Evolutionary conservation across 257 asterid species (phyloP), one percentile per base, ranked within the genome.

Genomic region (Datura wrightii): DNA sequence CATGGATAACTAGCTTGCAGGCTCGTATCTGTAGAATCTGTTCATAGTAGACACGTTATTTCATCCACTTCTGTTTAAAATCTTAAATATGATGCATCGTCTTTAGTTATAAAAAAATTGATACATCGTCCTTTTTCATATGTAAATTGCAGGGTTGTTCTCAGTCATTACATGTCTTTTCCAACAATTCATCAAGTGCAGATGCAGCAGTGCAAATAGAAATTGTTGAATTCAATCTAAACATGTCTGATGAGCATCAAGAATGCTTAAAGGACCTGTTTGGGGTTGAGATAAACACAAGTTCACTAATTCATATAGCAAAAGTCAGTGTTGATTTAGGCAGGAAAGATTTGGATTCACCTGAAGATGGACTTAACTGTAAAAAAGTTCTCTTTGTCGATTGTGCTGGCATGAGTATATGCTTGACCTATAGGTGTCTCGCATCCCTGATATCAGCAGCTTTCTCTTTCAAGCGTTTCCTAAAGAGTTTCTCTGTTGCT

Each of bases 221-320:
- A 91, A 95, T 95, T 82, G 98, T 97, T 82, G 99, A 97, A 89
- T 88, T 94, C 76, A 97, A 95, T 91, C 87, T 97, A 84, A 95
- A 95, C 87, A 89, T 92, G 95, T 94, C 98, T 87, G 99, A 97
- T 90, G 99, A 95, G 89, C 94, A 97, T 89, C 99, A 93, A 88
- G 99, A 94, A 83, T 93, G 97, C 93, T 86, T 93, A 90, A 95
- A 95, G 87, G 98, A 95, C 91, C 92, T 93, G 87, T 92, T 92
- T 83, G 91, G 93, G 2, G 94, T 93, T 86, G 99, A 95, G 91
- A 90, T 96, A 54, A 94, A 93, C 89, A 93, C 90, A n/a, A 94
- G 95, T 59, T 95, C 99, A 24, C 78, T 97, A 85, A 83, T 95
- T 91, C 99, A 97, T 86, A 89, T 97, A 87, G 96, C 97, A 80